Conservation (phyloP, 495 filamentous ascomycete species). For the Glutinoglossum americanum region DNA sequence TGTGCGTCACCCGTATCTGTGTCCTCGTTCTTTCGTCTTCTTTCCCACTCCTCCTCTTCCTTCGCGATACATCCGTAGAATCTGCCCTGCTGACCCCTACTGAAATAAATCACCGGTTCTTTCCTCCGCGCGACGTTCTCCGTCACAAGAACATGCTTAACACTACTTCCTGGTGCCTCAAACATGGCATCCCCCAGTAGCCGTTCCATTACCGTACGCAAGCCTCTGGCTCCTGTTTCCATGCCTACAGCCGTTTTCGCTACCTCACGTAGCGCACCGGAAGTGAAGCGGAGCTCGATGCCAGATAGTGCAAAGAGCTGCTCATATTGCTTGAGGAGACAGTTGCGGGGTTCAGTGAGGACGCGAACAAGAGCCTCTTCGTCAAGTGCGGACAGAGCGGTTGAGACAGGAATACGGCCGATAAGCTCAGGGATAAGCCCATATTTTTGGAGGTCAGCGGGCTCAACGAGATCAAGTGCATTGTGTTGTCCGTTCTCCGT, state of each 20-base stretch:
- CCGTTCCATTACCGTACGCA: constrained; percentile 77
- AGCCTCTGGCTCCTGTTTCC: constrained; percentile 69
- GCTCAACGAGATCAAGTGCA: constrained; percentile 59
- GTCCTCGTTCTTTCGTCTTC: constrained; percentile 17
- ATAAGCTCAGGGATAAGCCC: constrained; percentile 92
- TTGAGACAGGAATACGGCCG: constrained; percentile 72
- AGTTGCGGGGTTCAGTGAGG: constrained; percentile 79
- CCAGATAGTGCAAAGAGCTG: constrained; percentile 66
- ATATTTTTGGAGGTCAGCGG: constrained; percentile 68
- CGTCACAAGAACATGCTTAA: constrained; percentile 56
- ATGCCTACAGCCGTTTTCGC: constrained; percentile 50
- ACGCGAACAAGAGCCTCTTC: constrained; percentile 62
- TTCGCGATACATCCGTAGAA: constrained; percentile 35
- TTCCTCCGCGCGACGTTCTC: constrained; percentile 44
- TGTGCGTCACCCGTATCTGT: constrained; percentile 8
- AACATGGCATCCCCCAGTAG: constrained; percentile 81
- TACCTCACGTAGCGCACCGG: constrained; percentile 52
- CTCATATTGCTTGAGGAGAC: constrained; percentile 64
- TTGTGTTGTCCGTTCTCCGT: constrained; percentile 16
- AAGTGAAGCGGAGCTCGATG: constrained; percentile 68
- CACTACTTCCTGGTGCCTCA: constrained; percentile 50
- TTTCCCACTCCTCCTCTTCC: constrained; percentile 45
- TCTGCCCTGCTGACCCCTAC: constrained; percentile 33
- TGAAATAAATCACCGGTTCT: constrained; percentile 38
- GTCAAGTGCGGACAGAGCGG: constrained; percentile 63